These are phyloP conservation scores for Ustilago lituana DNA, from an alignment of 1,284 basidiomycete species.

Conservation along the genomic window DNA sequence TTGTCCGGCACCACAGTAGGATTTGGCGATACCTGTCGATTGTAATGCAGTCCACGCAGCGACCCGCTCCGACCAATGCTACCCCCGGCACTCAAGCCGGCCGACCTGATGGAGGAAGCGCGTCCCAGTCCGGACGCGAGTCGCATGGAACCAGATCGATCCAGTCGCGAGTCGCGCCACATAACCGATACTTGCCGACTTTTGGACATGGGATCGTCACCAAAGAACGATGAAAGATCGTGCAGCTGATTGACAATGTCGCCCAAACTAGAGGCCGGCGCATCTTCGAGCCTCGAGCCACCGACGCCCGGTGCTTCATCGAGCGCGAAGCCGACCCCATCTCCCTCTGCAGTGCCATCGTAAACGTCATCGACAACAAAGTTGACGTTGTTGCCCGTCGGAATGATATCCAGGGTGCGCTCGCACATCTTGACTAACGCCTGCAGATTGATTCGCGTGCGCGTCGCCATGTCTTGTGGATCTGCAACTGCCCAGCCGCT, in stretches of 20 bases:
- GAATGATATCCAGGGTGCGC: slow-evolving; percentile 51
- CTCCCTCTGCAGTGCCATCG: slow-evolving; percentile 29
- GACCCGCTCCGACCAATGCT: slow-evolving; percentile 10
- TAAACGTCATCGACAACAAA: slow-evolving; percentile 58
- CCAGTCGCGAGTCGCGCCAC: slow-evolving; percentile 45
- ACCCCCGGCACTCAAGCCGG: slow-evolving; percentile 14
- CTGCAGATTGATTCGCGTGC: slow-evolving; percentile 59
- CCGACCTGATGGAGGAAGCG: slow-evolving; percentile 16
- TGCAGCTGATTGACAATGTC: slow-evolving; percentile 64
- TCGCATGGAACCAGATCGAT: slow-evolving; percentile 36
- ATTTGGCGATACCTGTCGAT: slow-evolving; percentile 38
- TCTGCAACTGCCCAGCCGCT: slow-evolving; percentile 63
- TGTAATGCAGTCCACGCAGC: slow-evolving; percentile 11
- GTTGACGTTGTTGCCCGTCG: slow-evolving; percentile 55
- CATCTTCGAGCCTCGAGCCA: slow-evolving; percentile 13
- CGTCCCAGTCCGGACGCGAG: slow-evolving; percentile 22
- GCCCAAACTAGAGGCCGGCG: slow-evolving; percentile 42
- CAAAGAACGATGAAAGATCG: slow-evolving; percentile 64
- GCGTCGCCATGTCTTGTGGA: slow-evolving; percentile 56
- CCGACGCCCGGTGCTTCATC: slow-evolving; percentile 40
- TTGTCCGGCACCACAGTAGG: slow-evolving; percentile 32
- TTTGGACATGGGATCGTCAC: slow-evolving; percentile 53
- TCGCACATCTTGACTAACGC: slow-evolving; percentile 62
- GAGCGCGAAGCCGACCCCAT: slow-evolving; percentile 24
- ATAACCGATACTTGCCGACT: slow-evolving; percentile 39